Base-by-base conservation (phyloP, 2,329 filamentous ascomycete genomes). In the Ophiosphaerella narmari region DNA sequence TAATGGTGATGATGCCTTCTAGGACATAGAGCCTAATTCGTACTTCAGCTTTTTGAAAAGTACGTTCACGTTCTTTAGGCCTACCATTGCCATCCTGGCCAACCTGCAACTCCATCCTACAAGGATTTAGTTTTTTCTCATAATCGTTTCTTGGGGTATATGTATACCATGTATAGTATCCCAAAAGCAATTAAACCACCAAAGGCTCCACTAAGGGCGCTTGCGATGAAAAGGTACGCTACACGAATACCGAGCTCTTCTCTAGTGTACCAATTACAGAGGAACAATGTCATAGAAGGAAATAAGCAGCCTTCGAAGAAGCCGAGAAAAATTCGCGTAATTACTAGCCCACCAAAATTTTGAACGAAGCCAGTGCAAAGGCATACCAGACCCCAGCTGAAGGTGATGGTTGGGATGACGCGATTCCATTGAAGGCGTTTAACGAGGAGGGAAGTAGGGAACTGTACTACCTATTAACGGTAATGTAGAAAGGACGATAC, bases 361-460 rank as follows among this genome's bases (percentile, higher is more conserved):
- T 57, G 41, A 3, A 62, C 60, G 21, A 67, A 53, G 6, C 63
- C 60, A 12, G 63, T 63, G 35, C 57, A 65, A 3, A 57, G 62
- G 29, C 55, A 50, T 4, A 61, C 78, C 6, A 78, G 69, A 13
- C 88, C 88, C 54, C 54, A 57, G 13, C 48, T 52, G 85, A 88
- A 84, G 0, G 81, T 79, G 59, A 82, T 81, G 1, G 50, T 52
- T 0, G 67, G 67, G 1, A 69, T 70, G 0, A 69, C 68, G 12
- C 66, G 60, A 21, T 70, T 68, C 54, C 70, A 72, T 14, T 70
- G 66, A 5, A 72, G 59, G 2, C 68, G 55, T 26, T 72, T 71
- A 9, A 70, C 68, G 1, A 67, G 48, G 6, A 72, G 40, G 2
- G 69, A 71, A 0, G 68, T 69, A 1, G 68, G 67, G 26, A 72